phyloP scores from a whole-genome alignment of 352 stramenopile species.

The Aphanomyces astaci region DNA sequence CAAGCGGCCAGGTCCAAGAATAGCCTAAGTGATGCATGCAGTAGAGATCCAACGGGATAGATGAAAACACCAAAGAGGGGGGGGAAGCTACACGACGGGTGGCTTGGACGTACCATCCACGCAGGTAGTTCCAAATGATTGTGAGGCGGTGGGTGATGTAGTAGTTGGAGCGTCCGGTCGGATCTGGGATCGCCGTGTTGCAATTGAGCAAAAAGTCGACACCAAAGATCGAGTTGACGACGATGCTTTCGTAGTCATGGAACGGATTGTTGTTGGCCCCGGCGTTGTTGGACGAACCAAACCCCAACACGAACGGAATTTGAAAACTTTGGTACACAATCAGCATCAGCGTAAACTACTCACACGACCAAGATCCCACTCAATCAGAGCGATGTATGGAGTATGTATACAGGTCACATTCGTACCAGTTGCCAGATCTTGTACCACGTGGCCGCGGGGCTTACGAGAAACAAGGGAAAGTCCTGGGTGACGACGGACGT shows the following conservation, averaged over 20 bases:
- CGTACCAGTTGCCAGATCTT: constrained; percentile 73
- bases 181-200: constrained; percentile 46
- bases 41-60: not conserved
- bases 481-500: not conserved
- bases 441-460: constrained; percentile 25
- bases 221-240: constrained; percentile 47
- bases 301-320: constrained; percentile 61
- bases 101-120: constrained; percentile 23
- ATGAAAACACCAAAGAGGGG: too few species aligned
- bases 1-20: constrained; percentile 73
- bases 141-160: constrained; percentile 41
- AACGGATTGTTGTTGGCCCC: not conserved
- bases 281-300: constrained; percentile 22
- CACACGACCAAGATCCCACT: too few species aligned
- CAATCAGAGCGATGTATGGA: too few species aligned
- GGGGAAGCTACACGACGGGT: not conserved
- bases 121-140: constrained; percentile 45
- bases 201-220: constrained; percentile 66
- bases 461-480: not conserved
- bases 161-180: constrained; percentile 41
- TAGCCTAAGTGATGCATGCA: constrained; percentile 32
- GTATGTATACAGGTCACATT: too few species aligned
- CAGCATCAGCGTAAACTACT: constrained; percentile 52
- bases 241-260: constrained; percentile 10
- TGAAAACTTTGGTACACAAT: constrained; percentile 75